Evolutionary conservation across 2,329 filamentous ascomycete genomes (phyloP), one percentile per base, ranked within the genome.

Genomic region (Ascochyta viciae-villosae): DNA sequence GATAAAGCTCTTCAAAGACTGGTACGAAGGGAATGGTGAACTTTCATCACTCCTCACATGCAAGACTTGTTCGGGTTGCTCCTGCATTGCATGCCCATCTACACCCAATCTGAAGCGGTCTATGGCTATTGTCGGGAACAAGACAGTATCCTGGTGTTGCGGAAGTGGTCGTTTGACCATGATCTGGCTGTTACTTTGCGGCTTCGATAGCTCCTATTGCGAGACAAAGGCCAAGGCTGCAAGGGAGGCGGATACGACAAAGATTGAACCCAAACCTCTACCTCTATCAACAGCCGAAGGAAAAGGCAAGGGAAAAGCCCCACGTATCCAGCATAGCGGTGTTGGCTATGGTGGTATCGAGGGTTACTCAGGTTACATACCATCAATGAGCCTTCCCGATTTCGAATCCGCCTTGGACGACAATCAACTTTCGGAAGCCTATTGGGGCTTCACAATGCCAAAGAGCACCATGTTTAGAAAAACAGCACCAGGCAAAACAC

Each of bases 131-230:
- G 39, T 61, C 9, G 16, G 50, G 3, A 53, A 51, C 4, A 62
- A 47, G 9, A 51, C 63, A 6, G 37, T 68, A 7, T 54, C 57
- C 10, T 77, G 74, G 75, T 77, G 76, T 58, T 78, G 76, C 54
- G 61, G 63, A 23, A 44, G 58, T 4, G 73, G 72, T 15, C 65
- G 71, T 7, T 24, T 75, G 10, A 67, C 74, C 47, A 29, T 74
- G 15, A 70, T 77, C 38, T 79, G 75, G 75, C 57, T 68, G 4
- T 49, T 78, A 1, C 67, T 80, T 7, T 76, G 71, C 43, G 71
- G 71, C 15, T 74, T 74, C 39, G 77, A 79, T 54, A 47, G 64
- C 12, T 24, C 8, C n/a, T 56, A 51, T 10, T 43, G 48, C 23
- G 22, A 33, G 33, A 35, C 27, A n/a, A 52, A 65, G 24, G 63